Percentiles rank a stretch among this genome's conserved stretches.
Evolutionary conservation across 768 basidiomycete genomes (phyloP).

Genomic region (Phylloporus arenicola): DNA sequence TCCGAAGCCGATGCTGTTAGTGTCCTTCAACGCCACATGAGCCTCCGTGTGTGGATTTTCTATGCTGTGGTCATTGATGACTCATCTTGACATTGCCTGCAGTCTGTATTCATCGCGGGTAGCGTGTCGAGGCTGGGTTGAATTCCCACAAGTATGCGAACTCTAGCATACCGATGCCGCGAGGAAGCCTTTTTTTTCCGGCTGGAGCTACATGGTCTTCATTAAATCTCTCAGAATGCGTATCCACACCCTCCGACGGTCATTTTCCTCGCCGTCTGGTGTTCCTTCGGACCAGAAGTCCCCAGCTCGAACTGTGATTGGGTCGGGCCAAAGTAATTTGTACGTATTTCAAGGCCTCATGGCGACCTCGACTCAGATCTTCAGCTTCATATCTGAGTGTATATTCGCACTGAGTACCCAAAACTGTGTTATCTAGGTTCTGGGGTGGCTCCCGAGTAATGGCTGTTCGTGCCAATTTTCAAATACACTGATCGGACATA

Average conservation of each 20-base stretch:
- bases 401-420: neutral
- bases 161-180: neutral
- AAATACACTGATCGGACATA: neutral
- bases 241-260: neutral
- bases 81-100: neutral
- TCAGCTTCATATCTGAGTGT: neutral
- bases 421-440: neutral
- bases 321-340: neutral
- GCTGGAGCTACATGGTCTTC: neutral
- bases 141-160: neutral
- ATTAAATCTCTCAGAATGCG: neutral
- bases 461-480: neutral
- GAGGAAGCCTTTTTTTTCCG: neutral
- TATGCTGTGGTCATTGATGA: neutral
- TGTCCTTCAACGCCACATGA: slow-evolving; percentile 2
- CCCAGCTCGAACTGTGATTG: no score
- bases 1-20: neutral
- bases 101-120: no score
- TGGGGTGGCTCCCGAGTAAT: neutral
- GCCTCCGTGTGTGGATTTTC: no score
- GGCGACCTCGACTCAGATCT: neutral
- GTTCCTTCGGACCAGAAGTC: no score
- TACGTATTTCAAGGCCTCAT: neutral
- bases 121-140: no score
- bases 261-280: neutral